These are phyloP conservation scores for Rosa hybrid DNA, from an alignment of 331 rosid genomes.

Conservation along the genomic window DNA sequence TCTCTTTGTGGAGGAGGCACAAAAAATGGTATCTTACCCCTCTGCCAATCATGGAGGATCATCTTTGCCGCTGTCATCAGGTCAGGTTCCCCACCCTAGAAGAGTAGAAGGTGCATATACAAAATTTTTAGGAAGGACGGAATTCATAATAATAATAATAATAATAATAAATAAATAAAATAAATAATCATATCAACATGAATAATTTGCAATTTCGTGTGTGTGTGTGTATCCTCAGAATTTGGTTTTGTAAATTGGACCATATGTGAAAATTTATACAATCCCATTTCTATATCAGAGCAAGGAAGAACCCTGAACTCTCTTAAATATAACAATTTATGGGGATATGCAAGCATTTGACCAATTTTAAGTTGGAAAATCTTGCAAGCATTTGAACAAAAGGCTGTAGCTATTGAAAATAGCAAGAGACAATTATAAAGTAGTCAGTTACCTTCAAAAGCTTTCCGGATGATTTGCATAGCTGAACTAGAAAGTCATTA, in stretches of 20 bases:
- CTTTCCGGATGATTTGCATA: constrained; percentile 77
- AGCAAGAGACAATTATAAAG: background rate
- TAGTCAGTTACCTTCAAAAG: constrained; percentile 66
- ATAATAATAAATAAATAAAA: no score
- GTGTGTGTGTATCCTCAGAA: no score
- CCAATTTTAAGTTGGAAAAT: background rate
- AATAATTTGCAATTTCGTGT: no score
- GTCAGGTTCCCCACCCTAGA: constrained; percentile 98
- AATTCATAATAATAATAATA: no score
- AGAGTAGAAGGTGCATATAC: constrained; percentile 17
- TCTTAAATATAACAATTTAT: no score
- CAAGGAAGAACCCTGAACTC: no score
- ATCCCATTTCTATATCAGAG: no score
- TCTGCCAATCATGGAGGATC: constrained; percentile 96
- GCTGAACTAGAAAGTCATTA: constrained; percentile 81
- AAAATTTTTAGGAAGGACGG: background rate
- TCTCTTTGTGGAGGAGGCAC: constrained; percentile 72
- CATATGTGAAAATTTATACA: no score
- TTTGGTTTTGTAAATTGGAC: no score
- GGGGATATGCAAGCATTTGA: no score
- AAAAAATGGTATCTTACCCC: constrained; percentile 92
- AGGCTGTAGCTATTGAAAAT: background rate
- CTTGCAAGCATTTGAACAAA: background rate
- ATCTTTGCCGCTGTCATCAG: constrained; percentile 88
- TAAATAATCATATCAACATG: no score